phyloP scores from a whole-genome alignment of 306 rosid genomes.

The Lablab purpureus region DNA sequence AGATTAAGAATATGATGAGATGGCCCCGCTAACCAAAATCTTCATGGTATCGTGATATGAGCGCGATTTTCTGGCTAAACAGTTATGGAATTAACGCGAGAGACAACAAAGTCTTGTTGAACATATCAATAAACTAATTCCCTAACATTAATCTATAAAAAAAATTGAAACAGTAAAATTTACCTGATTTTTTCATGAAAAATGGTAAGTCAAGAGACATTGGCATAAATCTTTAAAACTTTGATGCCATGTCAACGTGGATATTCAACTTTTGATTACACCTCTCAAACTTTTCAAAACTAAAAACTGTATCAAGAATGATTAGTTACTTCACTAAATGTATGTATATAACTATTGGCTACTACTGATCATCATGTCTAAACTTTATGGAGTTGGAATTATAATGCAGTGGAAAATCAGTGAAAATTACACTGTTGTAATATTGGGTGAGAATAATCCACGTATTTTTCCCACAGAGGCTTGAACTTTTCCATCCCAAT shows the following conservation, averaged over 20 bases:
- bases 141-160: not conserved
- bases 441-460: constrained; percentile 64
- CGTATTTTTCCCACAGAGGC: constrained; percentile 74
- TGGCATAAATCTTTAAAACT: constrained; percentile 15
- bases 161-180: not conserved
- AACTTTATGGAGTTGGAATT: constrained; percentile 56
- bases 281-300: constrained; percentile 23
- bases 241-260: constrained; percentile 23
- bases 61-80: not conserved
- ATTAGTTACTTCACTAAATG: not conserved
- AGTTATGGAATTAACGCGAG: not conserved
- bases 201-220: not conserved
- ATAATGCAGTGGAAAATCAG: constrained; percentile 51
- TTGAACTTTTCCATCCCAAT: constrained; percentile 82
- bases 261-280: constrained; percentile 3
- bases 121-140: not conserved
- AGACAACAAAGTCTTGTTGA: not conserved
- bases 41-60: not conserved
- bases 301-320: not conserved
- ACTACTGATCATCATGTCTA: constrained; percentile 53
- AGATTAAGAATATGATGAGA: not conserved
- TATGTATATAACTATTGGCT: constrained; percentile 38
- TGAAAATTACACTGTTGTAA: constrained; percentile 71
- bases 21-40: not conserved
- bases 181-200: constrained; percentile 3